Base-by-base conservation (phyloP, 2,329 filamentous ascomycete genomes). In the Penicillium sp. region DNA sequence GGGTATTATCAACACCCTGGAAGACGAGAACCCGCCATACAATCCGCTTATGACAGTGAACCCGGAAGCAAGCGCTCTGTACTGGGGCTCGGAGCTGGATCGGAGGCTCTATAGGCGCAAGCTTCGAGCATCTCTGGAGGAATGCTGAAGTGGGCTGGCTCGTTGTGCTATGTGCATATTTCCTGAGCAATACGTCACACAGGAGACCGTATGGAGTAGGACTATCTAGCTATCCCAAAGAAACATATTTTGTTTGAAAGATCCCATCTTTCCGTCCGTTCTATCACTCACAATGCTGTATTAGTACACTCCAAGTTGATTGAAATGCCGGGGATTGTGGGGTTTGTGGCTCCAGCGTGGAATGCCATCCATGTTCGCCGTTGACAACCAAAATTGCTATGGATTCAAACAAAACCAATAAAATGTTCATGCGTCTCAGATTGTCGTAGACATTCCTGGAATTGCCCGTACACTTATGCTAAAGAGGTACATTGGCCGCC, bases 31-130 rank as follows among this genome's bases (percentile, higher is more conserved):
- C 2, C 90, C 92, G 0, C 87, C 89, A 0, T 97, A 96, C 67
- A 94, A 99, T 68, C 94, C 94, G 0, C 83, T 93, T 42, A 92
- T 90, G 10, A 83, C 91, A 30, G 90, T 97, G 35, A 88, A 96
- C 60, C 88, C 86, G 0, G 92, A 96, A 66, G 91, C 92, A 2
- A 87, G 89, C 38, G 90, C 86, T 71, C 78, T 97, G 42, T 94
- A 88, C 68, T 99, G 94, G 93, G 91, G 91, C 3, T 81, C 81
- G 4, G 75, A 83, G 0, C 87, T 91, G 2, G 87, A 93, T 49
- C 89, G 89, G 69, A 96, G 92, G 74, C 76, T 84, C 61, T 97
- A 97, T 76, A 91, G 89, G 65, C 84, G 93, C 49, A 84, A 85
- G 57, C 79, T 97, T 58, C 84, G 93, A 29, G 11, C 46, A 7